Conservation (phyloP, 306 rosid genomes). For the Pyrus pyrifolia region DNA sequence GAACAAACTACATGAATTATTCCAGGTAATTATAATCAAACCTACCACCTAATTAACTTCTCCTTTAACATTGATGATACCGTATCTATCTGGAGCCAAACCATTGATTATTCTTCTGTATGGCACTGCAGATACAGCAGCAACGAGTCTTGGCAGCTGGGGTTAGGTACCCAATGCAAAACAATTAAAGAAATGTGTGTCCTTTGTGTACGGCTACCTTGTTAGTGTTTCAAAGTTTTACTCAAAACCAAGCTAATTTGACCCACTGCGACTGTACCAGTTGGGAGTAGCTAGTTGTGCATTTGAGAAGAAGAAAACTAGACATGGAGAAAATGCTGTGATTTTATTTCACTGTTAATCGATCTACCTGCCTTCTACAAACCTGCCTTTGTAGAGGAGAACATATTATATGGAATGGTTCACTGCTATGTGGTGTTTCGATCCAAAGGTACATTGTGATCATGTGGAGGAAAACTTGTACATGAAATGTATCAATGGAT, state of each 20-base stretch:
- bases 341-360: neutral
- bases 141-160: constrained; percentile 82
- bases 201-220: neutral
- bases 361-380: constrained; percentile 4
- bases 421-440: too few relatives aligned
- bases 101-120: neutral
- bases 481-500: too few relatives aligned
- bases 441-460: too few relatives aligned
- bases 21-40: constrained; percentile 47
- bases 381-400: neutral
- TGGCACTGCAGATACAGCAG: constrained; percentile 56
- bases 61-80: neutral
- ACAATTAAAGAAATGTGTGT: constrained; percentile 1
- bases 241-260: neutral
- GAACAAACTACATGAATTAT: constrained; percentile 80
- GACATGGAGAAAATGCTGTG: too few relatives aligned
- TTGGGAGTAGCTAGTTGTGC: neutral
- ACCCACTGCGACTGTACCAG: neutral
- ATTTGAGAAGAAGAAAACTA: too few relatives aligned
- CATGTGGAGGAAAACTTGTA: too few relatives aligned
- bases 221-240: neutral
- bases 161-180: constrained; percentile 73
- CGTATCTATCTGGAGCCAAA: neutral
- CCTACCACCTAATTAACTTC: neutral
- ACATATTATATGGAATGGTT: too few relatives aligned